Conservation (phyloP, 176 grass and related monocot genomes). For the Ampelocalamus luodianensis region DNA sequence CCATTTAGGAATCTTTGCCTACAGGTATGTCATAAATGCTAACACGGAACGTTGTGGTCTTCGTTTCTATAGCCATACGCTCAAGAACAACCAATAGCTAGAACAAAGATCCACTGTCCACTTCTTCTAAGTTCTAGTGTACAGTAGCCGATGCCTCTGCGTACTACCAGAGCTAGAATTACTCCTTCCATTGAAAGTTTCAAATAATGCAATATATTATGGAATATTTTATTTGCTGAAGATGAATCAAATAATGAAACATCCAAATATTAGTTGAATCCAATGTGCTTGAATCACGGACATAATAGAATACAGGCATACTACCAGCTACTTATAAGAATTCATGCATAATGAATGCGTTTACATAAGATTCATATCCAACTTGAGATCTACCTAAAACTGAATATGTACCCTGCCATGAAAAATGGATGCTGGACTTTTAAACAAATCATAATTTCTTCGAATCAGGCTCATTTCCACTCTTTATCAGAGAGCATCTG, state of each 20-base stretch:
- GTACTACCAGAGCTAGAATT: background rate
- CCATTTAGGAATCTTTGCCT: too few species aligned
- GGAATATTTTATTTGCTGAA: background rate
- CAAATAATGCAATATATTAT: background rate
- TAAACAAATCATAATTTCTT: background rate
- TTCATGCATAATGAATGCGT: background rate
- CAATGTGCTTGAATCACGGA: background rate
- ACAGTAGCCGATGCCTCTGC: background rate
- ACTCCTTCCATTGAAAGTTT: background rate
- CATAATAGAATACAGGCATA: background rate
- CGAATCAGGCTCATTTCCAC: background rate
- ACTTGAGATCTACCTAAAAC: conserved; percentile 5
- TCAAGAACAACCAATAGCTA: too few species aligned
- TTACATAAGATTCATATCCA: conserved; percentile 28
- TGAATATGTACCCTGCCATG: background rate
- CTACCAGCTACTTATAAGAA: background rate
- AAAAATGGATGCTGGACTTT: conserved; percentile 2
- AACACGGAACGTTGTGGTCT: too few species aligned
- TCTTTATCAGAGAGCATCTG: background rate
- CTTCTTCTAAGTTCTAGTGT: background rate
- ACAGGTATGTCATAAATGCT: too few species aligned
- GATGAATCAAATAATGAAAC: background rate
- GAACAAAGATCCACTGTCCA: background rate
- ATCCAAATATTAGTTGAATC: background rate
- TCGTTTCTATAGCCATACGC: too few species aligned